Evolutionary conservation across 805 yeast genomes (phyloP).

Genomic region (Pichia nanzhaoensis): DNA sequence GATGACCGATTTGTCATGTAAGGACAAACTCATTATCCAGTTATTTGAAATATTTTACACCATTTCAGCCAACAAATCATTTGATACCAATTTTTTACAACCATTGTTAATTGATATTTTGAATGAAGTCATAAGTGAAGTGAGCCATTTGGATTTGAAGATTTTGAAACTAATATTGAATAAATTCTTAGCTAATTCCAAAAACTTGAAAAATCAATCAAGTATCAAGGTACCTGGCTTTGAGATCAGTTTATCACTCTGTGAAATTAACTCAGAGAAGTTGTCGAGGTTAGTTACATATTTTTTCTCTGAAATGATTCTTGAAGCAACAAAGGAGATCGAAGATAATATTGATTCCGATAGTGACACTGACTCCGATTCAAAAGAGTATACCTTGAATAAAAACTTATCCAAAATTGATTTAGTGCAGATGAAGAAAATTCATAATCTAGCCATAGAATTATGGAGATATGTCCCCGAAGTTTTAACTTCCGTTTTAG

Average conservation of each 20-base stretch:
- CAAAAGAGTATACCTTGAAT: conserved; percentile 3
- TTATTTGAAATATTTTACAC: conserved; percentile 61
- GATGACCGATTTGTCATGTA: conserved; percentile 59
- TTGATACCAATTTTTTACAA: conserved; percentile 36
- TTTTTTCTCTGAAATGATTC: conserved; percentile 69
- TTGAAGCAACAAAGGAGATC: conserved; percentile 40
- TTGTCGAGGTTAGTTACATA: conserved; percentile 72
- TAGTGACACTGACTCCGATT: conserved; percentile 36
- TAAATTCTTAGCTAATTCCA: conserved; percentile 42
- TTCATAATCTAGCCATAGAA: conserved; percentile 57
- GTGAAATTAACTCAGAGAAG: conserved; percentile 64
- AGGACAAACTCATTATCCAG: conserved; percentile 45
- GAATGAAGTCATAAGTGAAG: conserved; percentile 67
- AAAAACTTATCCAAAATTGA: conserved; percentile 3
- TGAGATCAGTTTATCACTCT: conserved; percentile 57
- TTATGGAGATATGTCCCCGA: conserved; percentile 80
- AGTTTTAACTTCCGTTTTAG: conserved; percentile 63
- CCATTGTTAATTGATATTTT: conserved; percentile 64
- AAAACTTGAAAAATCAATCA: conserved; percentile 15
- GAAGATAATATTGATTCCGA: conserved; percentile 51
- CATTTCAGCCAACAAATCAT: conserved; percentile 36
- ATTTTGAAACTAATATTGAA: conserved; percentile 61
- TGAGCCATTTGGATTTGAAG: conserved; percentile 52
- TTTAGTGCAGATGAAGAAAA: conserved; percentile 43
- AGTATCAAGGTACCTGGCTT: conserved; percentile 46